Conservation (phyloP, 1,284 basidiomycete species). For the Trichosporon sp. region DNA sequence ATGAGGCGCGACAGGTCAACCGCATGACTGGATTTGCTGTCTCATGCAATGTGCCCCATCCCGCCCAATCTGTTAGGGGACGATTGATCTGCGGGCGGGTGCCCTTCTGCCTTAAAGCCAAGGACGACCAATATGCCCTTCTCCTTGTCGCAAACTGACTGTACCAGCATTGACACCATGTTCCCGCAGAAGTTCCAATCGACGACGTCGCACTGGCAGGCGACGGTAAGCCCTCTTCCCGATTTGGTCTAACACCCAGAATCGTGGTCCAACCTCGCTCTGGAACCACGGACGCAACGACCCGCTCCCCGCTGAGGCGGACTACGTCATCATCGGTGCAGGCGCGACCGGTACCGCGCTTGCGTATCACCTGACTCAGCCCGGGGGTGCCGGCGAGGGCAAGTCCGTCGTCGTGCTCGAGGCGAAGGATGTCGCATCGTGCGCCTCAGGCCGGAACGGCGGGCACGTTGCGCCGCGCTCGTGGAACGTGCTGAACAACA, state of each 20-base stretch:
- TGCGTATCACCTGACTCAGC: conserved; percentile 32
- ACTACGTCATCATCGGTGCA: conserved; percentile 28
- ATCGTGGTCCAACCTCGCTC: conserved; percentile 22
- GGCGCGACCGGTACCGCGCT: conserved; percentile 24
- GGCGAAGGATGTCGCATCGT: conserved; percentile 38
- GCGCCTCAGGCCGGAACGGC: conserved; percentile 42
- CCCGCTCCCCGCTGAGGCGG: conserved; percentile 18
- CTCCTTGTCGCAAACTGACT: too few relatives aligned
- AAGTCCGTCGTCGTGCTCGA: conserved; percentile 33
- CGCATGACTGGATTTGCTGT: too few relatives aligned
- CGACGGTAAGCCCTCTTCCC: not conserved
- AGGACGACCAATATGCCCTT: too few relatives aligned
- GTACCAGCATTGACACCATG: not conserved
- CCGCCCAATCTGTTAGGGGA: too few relatives aligned
- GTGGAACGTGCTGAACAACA: conserved; percentile 18
- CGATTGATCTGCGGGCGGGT: too few relatives aligned
- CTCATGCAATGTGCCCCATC: too few relatives aligned
- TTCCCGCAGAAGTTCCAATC: conserved; percentile 9
- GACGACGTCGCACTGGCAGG: conserved; percentile 12
- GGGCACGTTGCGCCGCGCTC: conserved; percentile 35
- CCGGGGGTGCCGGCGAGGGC: conserved; percentile 19
- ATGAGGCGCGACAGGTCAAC: too few relatives aligned
- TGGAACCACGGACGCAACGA: conserved; percentile 25
- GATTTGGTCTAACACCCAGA: conserved; percentile 11
- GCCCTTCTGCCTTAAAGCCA: too few relatives aligned